Evolutionary conservation across 2,329 filamentous ascomycete species (phyloP).

Genomic region (Graphiopsis chlorocephala): DNA sequence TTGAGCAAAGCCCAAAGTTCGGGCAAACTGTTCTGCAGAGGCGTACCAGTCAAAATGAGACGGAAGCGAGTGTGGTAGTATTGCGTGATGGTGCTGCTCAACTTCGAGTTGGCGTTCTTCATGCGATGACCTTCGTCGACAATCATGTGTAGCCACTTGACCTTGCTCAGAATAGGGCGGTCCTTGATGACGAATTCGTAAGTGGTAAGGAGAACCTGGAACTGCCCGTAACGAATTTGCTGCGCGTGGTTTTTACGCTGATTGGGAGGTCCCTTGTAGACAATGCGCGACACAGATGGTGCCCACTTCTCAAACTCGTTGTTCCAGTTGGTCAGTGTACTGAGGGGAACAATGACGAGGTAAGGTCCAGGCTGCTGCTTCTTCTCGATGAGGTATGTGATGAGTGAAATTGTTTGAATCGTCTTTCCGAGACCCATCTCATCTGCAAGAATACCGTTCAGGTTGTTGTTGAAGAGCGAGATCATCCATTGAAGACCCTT

Average conservation of each 20-base stretch:
- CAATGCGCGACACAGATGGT: conserved; percentile 77
- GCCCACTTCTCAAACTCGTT: conserved; percentile 99
- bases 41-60: conserved; percentile 94
- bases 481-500: conserved; percentile 99
- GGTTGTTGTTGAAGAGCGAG: conserved; percentile 98
- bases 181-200: conserved; percentile 99
- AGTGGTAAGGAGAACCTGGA: conserved; percentile 94
- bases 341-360: conserved; percentile 92
- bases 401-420: conserved; percentile 96
- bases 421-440: conserved; percentile 99
- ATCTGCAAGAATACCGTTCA: conserved; percentile 96
- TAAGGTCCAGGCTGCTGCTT: conserved; percentile 91
- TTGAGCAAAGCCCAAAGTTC: conserved; percentile 98
- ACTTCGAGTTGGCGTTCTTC: conserved; percentile 97
- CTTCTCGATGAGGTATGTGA: conserved; percentile 94
- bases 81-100: conserved; percentile 88
- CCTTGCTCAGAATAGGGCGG: conserved; percentile 88
- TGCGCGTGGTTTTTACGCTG: conserved; percentile 87
- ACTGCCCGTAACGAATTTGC: conserved; percentile 88
- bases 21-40: conserved; percentile 92
- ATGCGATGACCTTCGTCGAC: conserved; percentile 99
- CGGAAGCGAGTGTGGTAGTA: conserved; percentile 96
- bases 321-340: conserved; percentile 98
- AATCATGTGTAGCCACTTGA: conserved; percentile 99
- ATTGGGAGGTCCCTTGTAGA: conserved; percentile 94